These are phyloP conservation scores for Bidens hawaiensis DNA, from an alignment of 140 eudicot species.

Conservation along the genomic window DNA sequence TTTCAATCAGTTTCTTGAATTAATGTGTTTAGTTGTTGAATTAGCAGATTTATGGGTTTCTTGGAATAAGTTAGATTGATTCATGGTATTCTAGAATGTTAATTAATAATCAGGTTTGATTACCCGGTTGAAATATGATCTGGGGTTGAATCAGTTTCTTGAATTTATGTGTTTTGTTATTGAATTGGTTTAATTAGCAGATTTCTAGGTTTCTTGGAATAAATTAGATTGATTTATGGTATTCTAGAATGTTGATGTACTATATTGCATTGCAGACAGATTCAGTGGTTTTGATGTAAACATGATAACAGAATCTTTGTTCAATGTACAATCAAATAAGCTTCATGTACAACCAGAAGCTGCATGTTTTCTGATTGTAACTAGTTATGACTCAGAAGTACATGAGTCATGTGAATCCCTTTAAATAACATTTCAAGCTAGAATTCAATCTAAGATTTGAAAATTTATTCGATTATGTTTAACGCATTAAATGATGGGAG, in stretches of 20 bases:
- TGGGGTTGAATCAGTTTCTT: too few species aligned
- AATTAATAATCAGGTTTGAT: too few species aligned
- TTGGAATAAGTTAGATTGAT: too few species aligned
- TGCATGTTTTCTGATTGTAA: too few species aligned
- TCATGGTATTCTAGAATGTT: too few species aligned
- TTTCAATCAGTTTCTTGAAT: constrained; percentile 7
- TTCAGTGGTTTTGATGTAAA: neutral
- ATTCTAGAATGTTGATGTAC: neutral
- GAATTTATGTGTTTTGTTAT: too few species aligned
- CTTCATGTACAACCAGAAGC: neutral
- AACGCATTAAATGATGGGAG: neutral
- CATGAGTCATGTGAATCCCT: neutral
- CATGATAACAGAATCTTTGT: neutral
- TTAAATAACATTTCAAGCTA: neutral
- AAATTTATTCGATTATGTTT: neutral
- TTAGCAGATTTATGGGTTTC: too few species aligned
- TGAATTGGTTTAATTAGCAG: too few species aligned
- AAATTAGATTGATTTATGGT: neutral
- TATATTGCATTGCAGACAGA: neutral
- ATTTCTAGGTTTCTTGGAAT: neutral
- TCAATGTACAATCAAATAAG: too few species aligned
- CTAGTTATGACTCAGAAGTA: too few species aligned
- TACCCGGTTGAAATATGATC: too few species aligned
- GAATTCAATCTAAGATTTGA: neutral
- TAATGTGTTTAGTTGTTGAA: neutral